Evolutionary conservation across 1,284 basidiomycete species (phyloP), one percentile per base, ranked within the genome.

Genomic region (Leccinum angustisporum): DNA sequence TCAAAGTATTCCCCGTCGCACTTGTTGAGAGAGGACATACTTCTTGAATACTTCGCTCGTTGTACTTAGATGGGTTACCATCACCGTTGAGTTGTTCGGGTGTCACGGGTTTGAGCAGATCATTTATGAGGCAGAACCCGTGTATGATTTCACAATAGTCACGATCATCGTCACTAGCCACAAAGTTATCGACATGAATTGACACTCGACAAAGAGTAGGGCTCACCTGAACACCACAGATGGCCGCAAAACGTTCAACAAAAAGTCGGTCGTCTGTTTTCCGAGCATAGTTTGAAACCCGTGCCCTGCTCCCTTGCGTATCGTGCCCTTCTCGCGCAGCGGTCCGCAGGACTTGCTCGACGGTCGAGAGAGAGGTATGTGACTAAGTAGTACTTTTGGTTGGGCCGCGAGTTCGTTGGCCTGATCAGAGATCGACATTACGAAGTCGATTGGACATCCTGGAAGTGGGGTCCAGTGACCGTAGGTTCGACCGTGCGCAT

Each of bases 211-310:
- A 21, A 21, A 21, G 21, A 21, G 21, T 21, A 21, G 21, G 21
- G 6, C 83, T 67, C 63, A 90, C 90, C 88, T 92, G 72, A 91
- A 94, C 2, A 95, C 80, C 1, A 86, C 68, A 16, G 77, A 72
- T 8, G 94, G 94, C 25, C 81, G 80, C 18, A 94, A 71, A 21
- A 74, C 81, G 27, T 87, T 78, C 30, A 21, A 21, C 21, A 21
- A 21, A 21, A 21, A 21, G 21, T 21, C 21, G 21, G 21, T 21
- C 21, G 21, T 21, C 21, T 21, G 21, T 21, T 21, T 21, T 21
- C 90, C 90, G 9, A 96, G 79, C 65, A 91, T 86, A 62, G 89
- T 91, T 74, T 95, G 88, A 74, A 94, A 96, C 7, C 93, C 93
- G 55, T 81, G 79, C 1, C 94, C 93, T 11, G 86, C 88, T 13